Evolutionary conservation across 208 protist genomes (phyloP), one percentile per base, ranked within the genome.

Genomic region (Phytomonas serpens): DNA sequence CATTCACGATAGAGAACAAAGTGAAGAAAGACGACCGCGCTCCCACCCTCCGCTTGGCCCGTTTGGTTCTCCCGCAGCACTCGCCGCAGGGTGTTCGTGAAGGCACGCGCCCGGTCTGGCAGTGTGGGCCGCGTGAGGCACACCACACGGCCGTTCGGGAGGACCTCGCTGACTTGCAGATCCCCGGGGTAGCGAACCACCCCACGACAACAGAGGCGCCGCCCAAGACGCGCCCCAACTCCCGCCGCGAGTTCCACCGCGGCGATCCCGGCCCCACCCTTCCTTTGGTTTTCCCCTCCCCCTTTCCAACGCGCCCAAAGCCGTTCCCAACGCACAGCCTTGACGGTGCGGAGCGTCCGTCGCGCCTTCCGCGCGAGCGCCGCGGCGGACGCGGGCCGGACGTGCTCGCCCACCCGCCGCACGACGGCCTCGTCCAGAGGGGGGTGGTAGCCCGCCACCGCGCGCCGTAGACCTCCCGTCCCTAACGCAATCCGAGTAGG

Each of bases 131-230:
- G 66, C 47, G 85, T 90, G 70, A 93, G 82, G 31, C 77, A 80
- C 19, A 93, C 84, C 52, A 93, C 84, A 7, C 81, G 79, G 13
- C 85, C 88, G 66, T 64, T 82, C 10, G 78, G 78, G 72, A 90
- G 81, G 68, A 93, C 82, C 71, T 93, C 85, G 64, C 76, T 81
- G 31, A 88, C 77, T 70, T 93, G 88, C 23, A 89, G 42, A 77
- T 93, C 88, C 63, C 83, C 88, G 5, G 61, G 67, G 64, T 80
- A 27, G n/a, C 34, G 69, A n/a, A 81, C 19, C 16, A 74, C 77
- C 29, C 30, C 70, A 5, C 16, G 57, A 30, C 71, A 74, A 29
- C 67, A 61, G 42, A 52, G 74, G 3, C 47, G 69, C 16, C 63
- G 78, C 30, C 74, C 69, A 31, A 70, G 71, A 19, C 72, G 65